Base-by-base conservation (phyloP, 768 basidiomycete species). In the Kwoniella shandongensis region DNA sequence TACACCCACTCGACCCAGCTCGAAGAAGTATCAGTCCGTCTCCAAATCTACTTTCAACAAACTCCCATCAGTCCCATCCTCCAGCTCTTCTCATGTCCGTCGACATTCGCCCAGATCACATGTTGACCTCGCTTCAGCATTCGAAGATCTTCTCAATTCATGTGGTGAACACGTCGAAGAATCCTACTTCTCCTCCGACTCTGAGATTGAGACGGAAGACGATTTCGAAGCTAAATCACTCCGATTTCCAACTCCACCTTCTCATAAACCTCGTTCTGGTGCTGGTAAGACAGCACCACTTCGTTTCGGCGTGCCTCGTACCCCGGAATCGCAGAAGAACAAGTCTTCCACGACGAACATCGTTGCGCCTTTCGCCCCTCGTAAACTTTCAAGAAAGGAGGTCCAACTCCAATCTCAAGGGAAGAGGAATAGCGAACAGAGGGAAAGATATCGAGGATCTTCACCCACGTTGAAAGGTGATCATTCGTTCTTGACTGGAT, bases 121-220 rank as follows among this genome's bases (percentile, higher is more conserved):
- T 0, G 44, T 54, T 22, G 64, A 66, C 44, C 60, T 61, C 26
- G 63, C 62, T 22, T 48, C 60, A 23, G 71, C 51, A 25, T 47
- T 73, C n/a, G 64, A 70, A 18, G 63, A 65, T 29, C 44, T 66
- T 5, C 29, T 63, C 13, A 29, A 25, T 13, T 53, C 46, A 4
- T 56, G 66, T 45, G 71, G 71, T 1, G 62, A 62, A 27, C 64
- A 68, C 22, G 66, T 68, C 8, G 56, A 44, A 22, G 23, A 50
- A 25, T 40, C 29, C 15, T 25, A 26, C 44, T 39, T 40, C 36
- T 38, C 59, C 18, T 44, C 48, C 5, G 20, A 30, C 22, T 44
- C 44, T 3, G 26, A 26, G 23, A 36, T 38, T 2, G 45, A 32
- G 5, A 17, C 32, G 15, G 53, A 53, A 2, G 46, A 29, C 32